These are phyloP conservation scores for Diaporthe ampelina DNA, from an alignment of 2,329 filamentous ascomycete genomes.

Conservation along the genomic window DNA sequence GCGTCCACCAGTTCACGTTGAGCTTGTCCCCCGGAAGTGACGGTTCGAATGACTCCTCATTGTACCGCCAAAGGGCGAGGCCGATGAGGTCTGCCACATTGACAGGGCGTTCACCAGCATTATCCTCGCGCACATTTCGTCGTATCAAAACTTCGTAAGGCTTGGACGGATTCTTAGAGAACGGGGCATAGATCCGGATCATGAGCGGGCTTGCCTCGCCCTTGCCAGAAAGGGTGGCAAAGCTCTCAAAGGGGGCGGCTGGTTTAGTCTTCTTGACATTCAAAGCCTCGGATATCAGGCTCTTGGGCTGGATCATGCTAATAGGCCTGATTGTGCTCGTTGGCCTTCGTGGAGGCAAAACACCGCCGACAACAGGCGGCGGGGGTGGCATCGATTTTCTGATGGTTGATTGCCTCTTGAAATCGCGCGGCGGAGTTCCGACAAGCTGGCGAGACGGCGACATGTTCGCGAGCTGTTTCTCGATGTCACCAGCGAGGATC, in stretches of 20 bases:
- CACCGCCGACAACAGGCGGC: conserved; percentile 71
- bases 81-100: conserved; percentile 87
- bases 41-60: conserved; percentile 81
- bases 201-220: conserved; percentile 82
- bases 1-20: conserved; percentile 85
- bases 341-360: conserved; percentile 79
- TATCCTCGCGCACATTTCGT: conserved; percentile 77
- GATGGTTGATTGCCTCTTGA: conserved; percentile 74
- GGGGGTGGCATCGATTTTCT: conserved; percentile 71
- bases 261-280: conserved; percentile 79
- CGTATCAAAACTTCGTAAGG: conserved; percentile 81
- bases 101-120: conserved; percentile 72
- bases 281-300: conserved; percentile 78
- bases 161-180: conserved; percentile 73
- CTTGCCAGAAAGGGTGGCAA: conserved; percentile 82
- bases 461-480: conserved; percentile 61
- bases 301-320: conserved; percentile 78
- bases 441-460: conserved; percentile 71
- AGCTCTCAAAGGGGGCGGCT: conserved; percentile 80
- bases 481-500: conserved; percentile 75
- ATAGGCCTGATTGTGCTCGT: conserved; percentile 73
- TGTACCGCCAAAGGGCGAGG: conserved; percentile 82
- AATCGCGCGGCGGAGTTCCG: conserved; percentile 73
- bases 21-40: conserved; percentile 73
- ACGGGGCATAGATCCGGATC: conserved; percentile 83